A percentile compares a stretch with the other conserved stretches of the same genome.
Evolutionary conservation across 2,329 filamentous ascomycete species (phyloP).

Genomic region (Clonostachys sp.): DNA sequence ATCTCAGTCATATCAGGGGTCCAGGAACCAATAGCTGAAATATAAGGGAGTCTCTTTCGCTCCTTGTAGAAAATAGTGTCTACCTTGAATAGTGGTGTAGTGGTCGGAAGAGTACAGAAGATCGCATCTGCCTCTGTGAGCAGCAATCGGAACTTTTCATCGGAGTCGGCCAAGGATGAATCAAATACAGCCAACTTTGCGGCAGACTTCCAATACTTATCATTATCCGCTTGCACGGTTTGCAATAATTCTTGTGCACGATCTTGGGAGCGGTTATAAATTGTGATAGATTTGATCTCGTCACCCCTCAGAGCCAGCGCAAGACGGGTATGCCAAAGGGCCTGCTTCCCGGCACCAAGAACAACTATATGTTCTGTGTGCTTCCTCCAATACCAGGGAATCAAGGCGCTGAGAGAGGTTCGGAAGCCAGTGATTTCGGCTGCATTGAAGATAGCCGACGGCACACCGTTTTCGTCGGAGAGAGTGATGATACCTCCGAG

Average conservation of each 20-base stretch:
- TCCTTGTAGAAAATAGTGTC: slow-evolving; percentile 10
- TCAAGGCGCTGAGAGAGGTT: slow-evolving; percentile 58
- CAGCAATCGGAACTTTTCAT: slow-evolving; percentile 8
- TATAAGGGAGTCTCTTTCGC: slow-evolving; percentile 14
- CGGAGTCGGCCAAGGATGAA: slow-evolving; percentile 7
- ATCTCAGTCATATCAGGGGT: slow-evolving; percentile 23
- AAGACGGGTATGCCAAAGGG: slow-evolving; percentile 64
- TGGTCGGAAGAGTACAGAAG: slow-evolving; percentile 24
- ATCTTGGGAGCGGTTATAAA: slow-evolving; percentile 23
- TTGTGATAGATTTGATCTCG: slow-evolving; percentile 15
- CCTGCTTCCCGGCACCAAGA: slow-evolving; percentile 13
- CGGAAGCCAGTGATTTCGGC: slow-evolving; percentile 66
- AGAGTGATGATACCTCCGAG: slow-evolving; percentile 46
- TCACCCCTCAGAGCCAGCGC: slow-evolving; percentile 44
- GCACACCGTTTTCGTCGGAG: slow-evolving; percentile 50
- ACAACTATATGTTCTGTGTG: slow-evolving; percentile 14
- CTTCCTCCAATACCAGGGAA: slow-evolving; percentile 43
- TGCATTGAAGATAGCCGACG: slow-evolving; percentile 60
- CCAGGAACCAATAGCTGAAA: slow-evolving; percentile 23
- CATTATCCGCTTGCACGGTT: slow-evolving; percentile 4
- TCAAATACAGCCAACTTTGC: slow-evolving; percentile 2
- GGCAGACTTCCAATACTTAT: slow-evolving; percentile 2
- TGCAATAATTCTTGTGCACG: slow-evolving; percentile 13
- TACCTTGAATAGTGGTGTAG: slow-evolving; percentile 16
- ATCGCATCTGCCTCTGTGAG: slow-evolving; percentile 13